Evolutionary conservation across 2,329 filamentous ascomycete species (phyloP).

Genomic region (Acrocalymma vagum): DNA sequence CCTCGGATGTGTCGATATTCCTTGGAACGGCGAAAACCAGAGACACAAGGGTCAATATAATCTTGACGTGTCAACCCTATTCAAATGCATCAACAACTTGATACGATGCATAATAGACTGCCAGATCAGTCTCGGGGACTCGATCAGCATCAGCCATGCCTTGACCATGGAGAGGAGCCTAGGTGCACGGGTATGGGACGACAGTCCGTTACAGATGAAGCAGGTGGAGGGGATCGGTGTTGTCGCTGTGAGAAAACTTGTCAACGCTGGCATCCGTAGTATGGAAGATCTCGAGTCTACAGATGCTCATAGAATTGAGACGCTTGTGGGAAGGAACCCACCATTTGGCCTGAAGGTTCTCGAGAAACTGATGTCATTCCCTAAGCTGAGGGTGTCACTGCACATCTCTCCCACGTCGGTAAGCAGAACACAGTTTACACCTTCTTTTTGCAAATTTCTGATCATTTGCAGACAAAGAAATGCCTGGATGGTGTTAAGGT

Average conservation of each 20-base stretch:
- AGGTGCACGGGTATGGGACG: slow-evolving; percentile 81
- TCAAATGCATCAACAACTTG: slow-evolving; percentile 74
- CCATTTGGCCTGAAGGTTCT: slow-evolving; percentile 80
- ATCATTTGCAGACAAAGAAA: slow-evolving; percentile 26
- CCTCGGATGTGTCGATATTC: slow-evolving; percentile 70
- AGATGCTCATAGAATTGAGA: slow-evolving; percentile 78
- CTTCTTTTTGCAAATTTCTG: not conserved
- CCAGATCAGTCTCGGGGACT: slow-evolving; percentile 69
- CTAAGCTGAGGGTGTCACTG: slow-evolving; percentile 67
- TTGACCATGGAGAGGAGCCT: slow-evolving; percentile 82
- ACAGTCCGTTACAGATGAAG: slow-evolving; percentile 79
- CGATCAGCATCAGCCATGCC: slow-evolving; percentile 71
- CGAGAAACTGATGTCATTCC: slow-evolving; percentile 73
- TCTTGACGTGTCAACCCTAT: slow-evolving; percentile 70
- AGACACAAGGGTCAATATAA: slow-evolving; percentile 65
- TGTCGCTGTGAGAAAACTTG: slow-evolving; percentile 77
- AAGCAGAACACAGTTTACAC: slow-evolving; percentile 45
- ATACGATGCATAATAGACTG: slow-evolving; percentile 81
- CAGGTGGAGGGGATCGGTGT: slow-evolving; percentile 83
- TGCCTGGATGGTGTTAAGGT: slow-evolving; percentile 60
- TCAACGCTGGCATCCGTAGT: slow-evolving; percentile 72
- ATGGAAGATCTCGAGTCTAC: slow-evolving; percentile 74
- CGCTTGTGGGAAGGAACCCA: slow-evolving; percentile 78
- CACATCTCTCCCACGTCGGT: slow-evolving; percentile 59
- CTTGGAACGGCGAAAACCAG: slow-evolving; percentile 61